Evolutionary conservation across 192 early-diverging fungal genomes (phyloP).

Genomic region (Allomyces javanicus): DNA sequence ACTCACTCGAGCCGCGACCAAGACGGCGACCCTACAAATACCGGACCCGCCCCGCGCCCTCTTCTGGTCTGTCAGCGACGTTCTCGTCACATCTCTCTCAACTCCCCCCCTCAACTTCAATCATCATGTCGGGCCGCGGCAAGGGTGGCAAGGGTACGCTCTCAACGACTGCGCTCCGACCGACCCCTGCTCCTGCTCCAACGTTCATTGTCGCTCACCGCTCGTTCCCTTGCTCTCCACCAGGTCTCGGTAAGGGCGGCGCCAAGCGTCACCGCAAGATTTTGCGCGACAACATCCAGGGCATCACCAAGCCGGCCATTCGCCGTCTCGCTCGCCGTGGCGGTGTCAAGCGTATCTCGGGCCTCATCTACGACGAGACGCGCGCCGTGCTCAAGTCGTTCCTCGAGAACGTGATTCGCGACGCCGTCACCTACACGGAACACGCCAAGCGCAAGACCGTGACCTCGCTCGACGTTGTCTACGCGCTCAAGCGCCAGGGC

Average conservation of each 20-base stretch:
- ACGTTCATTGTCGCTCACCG: too few relatives aligned
- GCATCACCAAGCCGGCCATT: constrained; percentile 96
- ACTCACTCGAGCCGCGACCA: too few relatives aligned
- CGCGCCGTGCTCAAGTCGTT: constrained; percentile 93
- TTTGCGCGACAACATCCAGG: constrained; percentile 91
- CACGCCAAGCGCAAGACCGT: constrained; percentile 99
- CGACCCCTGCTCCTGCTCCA: too few relatives aligned
- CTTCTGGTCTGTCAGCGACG: too few relatives aligned
- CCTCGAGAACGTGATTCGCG: constrained; percentile 97
- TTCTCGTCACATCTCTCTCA: neutral
- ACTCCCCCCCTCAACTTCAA: neutral
- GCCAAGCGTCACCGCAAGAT: constrained; percentile 99
- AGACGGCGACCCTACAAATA: too few relatives aligned
- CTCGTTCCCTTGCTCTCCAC: too few relatives aligned
- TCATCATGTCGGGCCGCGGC: constrained; percentile 85
- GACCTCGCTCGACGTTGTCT: constrained; percentile 98
- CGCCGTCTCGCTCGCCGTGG: constrained; percentile 98
- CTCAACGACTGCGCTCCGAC: too few relatives aligned
- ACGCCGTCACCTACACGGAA: constrained; percentile 97
- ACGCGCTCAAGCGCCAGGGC: constrained; percentile 92
- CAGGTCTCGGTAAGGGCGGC: constrained; percentile 91
- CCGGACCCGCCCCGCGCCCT: too few relatives aligned
- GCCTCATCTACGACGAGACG: constrained; percentile 98
- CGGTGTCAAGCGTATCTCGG: constrained; percentile 99
- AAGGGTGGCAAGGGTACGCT: constrained; percentile 79